Conservation (phyloP, 2,329 filamentous ascomycete genomes). For the Ascochyta clinopodiicola region DNA sequence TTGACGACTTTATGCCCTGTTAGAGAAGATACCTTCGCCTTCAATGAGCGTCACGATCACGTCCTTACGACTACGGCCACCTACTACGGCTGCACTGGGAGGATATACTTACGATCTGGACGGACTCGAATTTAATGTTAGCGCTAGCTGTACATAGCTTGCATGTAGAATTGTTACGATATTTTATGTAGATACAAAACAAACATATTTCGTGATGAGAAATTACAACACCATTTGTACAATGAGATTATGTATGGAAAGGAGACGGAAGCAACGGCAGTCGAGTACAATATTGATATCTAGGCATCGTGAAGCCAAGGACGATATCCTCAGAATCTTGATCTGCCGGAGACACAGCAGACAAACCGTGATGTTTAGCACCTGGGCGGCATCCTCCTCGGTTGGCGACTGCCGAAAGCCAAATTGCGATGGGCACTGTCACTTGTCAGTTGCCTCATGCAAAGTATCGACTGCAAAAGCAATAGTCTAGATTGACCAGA, state of each 20-base stretch:
- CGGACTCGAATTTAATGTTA: conserved; percentile 23
- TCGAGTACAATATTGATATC: background rate
- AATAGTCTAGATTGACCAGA: background rate
- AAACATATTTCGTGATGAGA: background rate
- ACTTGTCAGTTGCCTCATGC: conserved; percentile 7
- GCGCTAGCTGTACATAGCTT: conserved; percentile 19
- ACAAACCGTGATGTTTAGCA: conserved; percentile 9
- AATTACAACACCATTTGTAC: background rate
- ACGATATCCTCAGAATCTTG: background rate
- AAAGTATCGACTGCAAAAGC: background rate
- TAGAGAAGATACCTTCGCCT: conserved; percentile 37
- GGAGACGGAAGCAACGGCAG: conserved; percentile 2
- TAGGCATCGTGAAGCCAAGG: conserved; percentile 10
- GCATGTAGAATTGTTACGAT: conserved; percentile 7
- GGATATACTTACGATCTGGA: conserved; percentile 7
- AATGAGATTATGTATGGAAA: background rate
- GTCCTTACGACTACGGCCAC: conserved; percentile 25
- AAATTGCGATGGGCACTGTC: conserved; percentile 29
- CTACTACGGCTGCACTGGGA: conserved; percentile 9
- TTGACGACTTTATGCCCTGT: conserved; percentile 23
- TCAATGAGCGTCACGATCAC: conserved; percentile 39
- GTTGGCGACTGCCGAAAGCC: conserved; percentile 9
- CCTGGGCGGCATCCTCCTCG: conserved; percentile 14
- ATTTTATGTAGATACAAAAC: conserved; percentile 8
- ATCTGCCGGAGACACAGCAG: background rate